Evolutionary conservation across 2,329 filamentous ascomycete genomes (phyloP), one percentile per base, ranked within the genome.

Genomic region (Aspergillus sergii): DNA sequence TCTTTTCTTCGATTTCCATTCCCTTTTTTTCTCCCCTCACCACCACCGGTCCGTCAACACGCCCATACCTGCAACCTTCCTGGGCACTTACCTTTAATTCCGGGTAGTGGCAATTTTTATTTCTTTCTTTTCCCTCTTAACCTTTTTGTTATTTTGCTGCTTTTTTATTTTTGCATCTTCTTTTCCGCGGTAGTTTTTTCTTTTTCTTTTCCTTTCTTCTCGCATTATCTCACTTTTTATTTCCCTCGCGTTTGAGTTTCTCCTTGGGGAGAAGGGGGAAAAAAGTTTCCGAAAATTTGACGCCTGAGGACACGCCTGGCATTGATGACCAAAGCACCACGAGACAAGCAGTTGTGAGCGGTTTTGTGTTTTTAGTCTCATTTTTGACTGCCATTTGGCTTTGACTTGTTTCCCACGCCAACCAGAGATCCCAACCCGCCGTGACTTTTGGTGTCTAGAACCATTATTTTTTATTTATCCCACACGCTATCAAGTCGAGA

Each of bases 251-350:
- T 56, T 53, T 50, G 23, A 28, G 58, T 66, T 66, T 61, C 56
- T 58, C 56, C 62, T 59, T 60, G 60, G 48, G 50, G 21, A 23
- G 50, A 62, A 59, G 53, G 57, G 41, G 28, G 48, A 55, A 61
- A 62, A 43, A 57, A 61, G 23, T 41, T 58, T 54, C 39, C 36
- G 45, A 45, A 60, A 66, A 63, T 58, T 63, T 61, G 28, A 64
- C 59, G 43, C 64, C 57, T 48, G 45, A 65, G 58, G 57, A 64
- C 43, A 66, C 62, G 45, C 59, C 58, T 51, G 58, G 61, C 54
- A 66, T 67, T 66, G 60, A 69, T 65, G 63, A 66, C 62, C 64
- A 46, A 55, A 58, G 32, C 58, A 62, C 67, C 66, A 69, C 66
- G 64, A 71, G 63, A 63, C 61, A 60, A 57, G 59, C 62, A 60